Conservation (phyloP, 768 basidiomycete species). For the Gautieria morchelliformis region DNA sequence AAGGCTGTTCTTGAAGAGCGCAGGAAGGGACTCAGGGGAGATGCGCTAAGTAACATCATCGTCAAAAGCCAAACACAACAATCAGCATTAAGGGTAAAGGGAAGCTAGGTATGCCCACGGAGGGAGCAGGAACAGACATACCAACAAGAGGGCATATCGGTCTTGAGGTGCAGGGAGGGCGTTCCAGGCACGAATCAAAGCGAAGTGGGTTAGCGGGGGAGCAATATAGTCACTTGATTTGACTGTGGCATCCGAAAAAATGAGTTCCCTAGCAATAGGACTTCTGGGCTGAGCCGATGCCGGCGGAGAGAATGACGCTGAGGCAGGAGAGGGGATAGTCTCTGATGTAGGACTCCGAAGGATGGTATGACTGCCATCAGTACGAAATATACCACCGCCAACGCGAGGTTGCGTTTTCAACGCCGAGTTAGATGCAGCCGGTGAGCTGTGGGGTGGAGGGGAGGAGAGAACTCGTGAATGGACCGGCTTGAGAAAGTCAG, state of each 20-base stretch:
- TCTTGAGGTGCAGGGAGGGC: constrained; percentile 28
- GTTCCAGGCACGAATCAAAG: constrained; percentile 56
- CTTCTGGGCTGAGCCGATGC: not conserved
- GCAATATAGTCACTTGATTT: constrained; percentile 12
- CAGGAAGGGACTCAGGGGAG: constrained; percentile 43
- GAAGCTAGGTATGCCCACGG: not conserved
- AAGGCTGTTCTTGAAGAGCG: constrained; percentile 59
- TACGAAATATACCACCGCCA: constrained; percentile 67
- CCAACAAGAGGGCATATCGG: constrained; percentile 51
- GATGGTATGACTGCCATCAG: constrained; percentile 50
- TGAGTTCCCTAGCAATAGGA: not conserved
- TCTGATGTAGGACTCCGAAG: constrained; percentile 25
- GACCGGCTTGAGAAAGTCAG: constrained; percentile 7
- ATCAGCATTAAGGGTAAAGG: not conserved
- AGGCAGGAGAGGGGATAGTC: not conserved
- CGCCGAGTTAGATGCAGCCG: constrained; percentile 38
- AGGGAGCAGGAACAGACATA: constrained; percentile 23
- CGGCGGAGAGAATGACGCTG: not conserved
- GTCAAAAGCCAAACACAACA: not conserved
- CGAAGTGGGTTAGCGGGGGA: constrained; percentile 41
- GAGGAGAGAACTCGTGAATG: constrained; percentile 30
- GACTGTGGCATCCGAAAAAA: not conserved
- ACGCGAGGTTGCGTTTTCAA: constrained; percentile 47
- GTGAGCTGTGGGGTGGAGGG: constrained; percentile 16
- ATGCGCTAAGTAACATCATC: constrained; percentile 34